Percentiles rank a stretch among this genome's conserved stretches.
Conservation (phyloP, 768 basidiomycete species). For the Tylopilus plumbeoviolaceoides region DNA sequence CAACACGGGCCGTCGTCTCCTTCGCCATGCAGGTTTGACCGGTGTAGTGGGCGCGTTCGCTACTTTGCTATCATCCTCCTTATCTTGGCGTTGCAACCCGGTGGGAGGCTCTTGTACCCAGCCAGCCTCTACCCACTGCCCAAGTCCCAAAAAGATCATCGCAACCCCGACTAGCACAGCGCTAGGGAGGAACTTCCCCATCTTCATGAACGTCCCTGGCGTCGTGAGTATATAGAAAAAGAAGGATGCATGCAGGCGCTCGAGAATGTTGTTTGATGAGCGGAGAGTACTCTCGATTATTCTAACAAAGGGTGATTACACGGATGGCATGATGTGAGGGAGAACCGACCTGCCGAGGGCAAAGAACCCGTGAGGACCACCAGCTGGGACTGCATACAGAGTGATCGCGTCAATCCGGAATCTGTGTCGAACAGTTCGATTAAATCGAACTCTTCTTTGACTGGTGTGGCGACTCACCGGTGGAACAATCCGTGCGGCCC, state of each 20-base stretch:
- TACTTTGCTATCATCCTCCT: constrained; percentile 12
- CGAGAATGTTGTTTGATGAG: constrained; percentile 90
- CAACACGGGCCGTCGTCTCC: constrained; percentile 51
- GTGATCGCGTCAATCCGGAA: constrained; percentile 95
- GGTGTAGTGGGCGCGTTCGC: not conserved
- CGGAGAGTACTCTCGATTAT: constrained; percentile 84
- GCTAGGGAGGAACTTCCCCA: constrained; percentile 87
- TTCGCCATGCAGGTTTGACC: constrained; percentile 3
- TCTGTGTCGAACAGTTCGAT: constrained; percentile 36
- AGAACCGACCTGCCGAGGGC: constrained; percentile 74
- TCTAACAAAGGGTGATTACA: constrained; percentile 35
- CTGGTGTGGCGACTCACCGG: constrained; percentile 45
- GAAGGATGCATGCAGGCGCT: constrained; percentile 95
- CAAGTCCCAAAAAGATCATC: constrained; percentile 81
- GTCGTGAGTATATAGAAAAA: constrained; percentile 80
- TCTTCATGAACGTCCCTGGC: constrained; percentile 72
- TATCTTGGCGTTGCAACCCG: not conserved
- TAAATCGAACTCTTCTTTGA: not conserved
- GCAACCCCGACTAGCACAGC: constrained; percentile 79
- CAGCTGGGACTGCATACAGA: constrained; percentile 80
- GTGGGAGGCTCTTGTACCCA: constrained; percentile 36
- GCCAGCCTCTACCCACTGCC: constrained; percentile 63
- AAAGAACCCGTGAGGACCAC: constrained; percentile 94
- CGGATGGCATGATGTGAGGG: not conserved
- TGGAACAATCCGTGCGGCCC: constrained; percentile 91